Percentiles rank a stretch among this genome's conserved stretches.
These are phyloP conservation scores for Lodderomyces orthopsilosis DNA, from an alignment of 1,139 yeast species.

Conservation along the genomic window DNA sequence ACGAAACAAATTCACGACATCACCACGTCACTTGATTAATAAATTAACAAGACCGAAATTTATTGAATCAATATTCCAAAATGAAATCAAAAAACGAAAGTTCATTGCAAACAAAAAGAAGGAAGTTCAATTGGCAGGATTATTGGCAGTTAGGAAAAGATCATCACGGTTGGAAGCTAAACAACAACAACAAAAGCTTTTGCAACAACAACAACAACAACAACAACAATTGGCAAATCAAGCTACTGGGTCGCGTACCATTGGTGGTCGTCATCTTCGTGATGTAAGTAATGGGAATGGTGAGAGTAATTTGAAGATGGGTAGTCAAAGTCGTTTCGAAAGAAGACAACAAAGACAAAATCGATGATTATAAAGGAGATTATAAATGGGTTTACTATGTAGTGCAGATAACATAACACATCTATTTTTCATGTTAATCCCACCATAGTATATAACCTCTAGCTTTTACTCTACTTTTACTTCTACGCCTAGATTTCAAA, in stretches of 20 bases:
- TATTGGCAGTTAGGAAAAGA: conserved; percentile 49
- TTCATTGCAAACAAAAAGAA: conserved; percentile 41
- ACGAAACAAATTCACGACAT: conserved; percentile 13
- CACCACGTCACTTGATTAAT: conserved; percentile 15
- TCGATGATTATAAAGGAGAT: not conserved
- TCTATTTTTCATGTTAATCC: too few relatives aligned
- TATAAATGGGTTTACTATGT: not conserved
- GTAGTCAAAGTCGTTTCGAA: conserved; percentile 39
- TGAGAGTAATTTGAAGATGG: conserved; percentile 27
- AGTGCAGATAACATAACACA: too few relatives aligned
- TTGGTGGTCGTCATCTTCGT: not conserved
- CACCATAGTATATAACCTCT: too few relatives aligned
- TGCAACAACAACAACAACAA: conserved; percentile 39
- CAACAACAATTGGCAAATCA: conserved; percentile 21
- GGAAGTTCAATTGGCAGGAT: conserved; percentile 46
- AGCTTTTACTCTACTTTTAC: not conserved
- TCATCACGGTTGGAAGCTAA: conserved; percentile 50
- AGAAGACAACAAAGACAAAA: conserved; percentile 24
- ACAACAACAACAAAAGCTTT: conserved; percentile 1
- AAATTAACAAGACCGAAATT: conserved; percentile 20
- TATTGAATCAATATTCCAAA: conserved; percentile 23
- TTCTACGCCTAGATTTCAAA: not conserved
- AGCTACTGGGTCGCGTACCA: conserved; percentile 8
- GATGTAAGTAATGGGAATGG: conserved; percentile 10
- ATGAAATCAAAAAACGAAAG: conserved; percentile 40